Conservation (phyloP, 2,329 filamentous ascomycete species). For the Penicillium sp. region DNA sequence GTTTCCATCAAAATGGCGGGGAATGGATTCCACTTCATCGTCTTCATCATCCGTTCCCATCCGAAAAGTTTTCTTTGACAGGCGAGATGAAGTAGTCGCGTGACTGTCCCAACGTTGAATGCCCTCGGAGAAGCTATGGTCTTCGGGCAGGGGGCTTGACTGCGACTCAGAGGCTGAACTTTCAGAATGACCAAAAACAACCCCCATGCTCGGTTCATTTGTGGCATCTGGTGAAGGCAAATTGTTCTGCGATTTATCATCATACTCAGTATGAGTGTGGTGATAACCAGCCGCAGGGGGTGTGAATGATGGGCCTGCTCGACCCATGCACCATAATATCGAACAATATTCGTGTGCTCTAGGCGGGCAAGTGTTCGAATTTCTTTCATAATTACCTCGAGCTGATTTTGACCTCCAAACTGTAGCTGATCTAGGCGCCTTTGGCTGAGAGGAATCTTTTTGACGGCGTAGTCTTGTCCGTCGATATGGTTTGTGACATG, state of each 20-base stretch:
- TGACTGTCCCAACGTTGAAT: constrained; percentile 33
- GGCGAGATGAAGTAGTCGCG: constrained; percentile 41
- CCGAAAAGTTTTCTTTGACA: constrained; percentile 43
- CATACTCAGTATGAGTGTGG: constrained; percentile 9
- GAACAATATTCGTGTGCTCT: constrained; percentile 65
- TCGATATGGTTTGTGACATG: constrained; percentile 62
- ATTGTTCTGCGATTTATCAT: constrained; percentile 18
- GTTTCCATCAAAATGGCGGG: constrained; percentile 39
- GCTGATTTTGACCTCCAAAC: constrained; percentile 51
- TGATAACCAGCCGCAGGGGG: constrained; percentile 14
- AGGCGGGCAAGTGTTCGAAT: constrained; percentile 61
- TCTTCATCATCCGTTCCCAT: constrained; percentile 44
- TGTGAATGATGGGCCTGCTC: constrained; percentile 45
- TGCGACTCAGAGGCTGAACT: constrained; percentile 25
- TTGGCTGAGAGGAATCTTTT: constrained; percentile 61
- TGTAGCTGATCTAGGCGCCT: constrained; percentile 54
- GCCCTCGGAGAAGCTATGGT: constrained; percentile 21
- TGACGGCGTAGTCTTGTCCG: constrained; percentile 62
- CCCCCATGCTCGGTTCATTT: constrained; percentile 36
- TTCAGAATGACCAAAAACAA: constrained; percentile 44
- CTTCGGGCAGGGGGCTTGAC: constrained; percentile 18
- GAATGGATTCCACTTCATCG: constrained; percentile 52
- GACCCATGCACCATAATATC: constrained; percentile 66
- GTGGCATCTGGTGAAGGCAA: constrained; percentile 15
- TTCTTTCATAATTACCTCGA: constrained; percentile 60